Percentiles rank a stretch among this genome's conserved stretches.
Evolutionary conservation across 1,139 yeast species (phyloP).

Genomic region (Schizosaccharomyces versatilis): DNA sequence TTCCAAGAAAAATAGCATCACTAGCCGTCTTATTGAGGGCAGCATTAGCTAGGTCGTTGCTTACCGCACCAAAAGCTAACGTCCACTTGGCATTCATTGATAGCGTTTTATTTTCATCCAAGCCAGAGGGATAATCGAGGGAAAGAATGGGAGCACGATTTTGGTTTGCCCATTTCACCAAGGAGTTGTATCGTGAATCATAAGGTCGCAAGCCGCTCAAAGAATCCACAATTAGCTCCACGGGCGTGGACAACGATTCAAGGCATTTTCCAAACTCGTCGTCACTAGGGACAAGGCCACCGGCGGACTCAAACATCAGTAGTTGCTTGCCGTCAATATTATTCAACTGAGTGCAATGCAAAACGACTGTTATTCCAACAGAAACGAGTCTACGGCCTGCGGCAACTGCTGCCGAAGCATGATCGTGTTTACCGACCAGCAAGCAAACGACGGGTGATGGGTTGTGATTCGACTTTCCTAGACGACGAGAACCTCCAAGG

Average conservation of each 20-base stretch:
- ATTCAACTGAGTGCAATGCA: neutral
- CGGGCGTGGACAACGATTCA: neutral
- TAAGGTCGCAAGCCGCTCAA: neutral
- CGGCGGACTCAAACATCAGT: neutral
- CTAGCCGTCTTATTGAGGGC: neutral
- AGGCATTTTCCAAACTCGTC: neutral
- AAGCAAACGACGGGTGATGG: neutral
- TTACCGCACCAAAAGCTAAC: conserved; percentile 1
- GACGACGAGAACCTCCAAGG: neutral
- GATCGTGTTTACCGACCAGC: neutral
- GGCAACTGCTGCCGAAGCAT: neutral
- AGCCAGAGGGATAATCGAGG: neutral
- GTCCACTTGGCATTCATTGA: neutral
- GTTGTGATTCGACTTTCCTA: neutral
- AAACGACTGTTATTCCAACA: neutral
- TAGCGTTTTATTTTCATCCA: neutral
- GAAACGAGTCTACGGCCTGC: neutral
- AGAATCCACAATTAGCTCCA: neutral
- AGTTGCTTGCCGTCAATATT: neutral
- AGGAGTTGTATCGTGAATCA: neutral
- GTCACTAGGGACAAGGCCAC: neutral
- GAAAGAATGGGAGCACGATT: neutral
- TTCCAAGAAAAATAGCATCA: neutral
- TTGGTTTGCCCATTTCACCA: neutral
- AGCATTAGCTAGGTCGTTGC: neutral